Conservation (phyloP, 2,329 filamentous ascomycete species). For the Epichloe festucae region DNA sequence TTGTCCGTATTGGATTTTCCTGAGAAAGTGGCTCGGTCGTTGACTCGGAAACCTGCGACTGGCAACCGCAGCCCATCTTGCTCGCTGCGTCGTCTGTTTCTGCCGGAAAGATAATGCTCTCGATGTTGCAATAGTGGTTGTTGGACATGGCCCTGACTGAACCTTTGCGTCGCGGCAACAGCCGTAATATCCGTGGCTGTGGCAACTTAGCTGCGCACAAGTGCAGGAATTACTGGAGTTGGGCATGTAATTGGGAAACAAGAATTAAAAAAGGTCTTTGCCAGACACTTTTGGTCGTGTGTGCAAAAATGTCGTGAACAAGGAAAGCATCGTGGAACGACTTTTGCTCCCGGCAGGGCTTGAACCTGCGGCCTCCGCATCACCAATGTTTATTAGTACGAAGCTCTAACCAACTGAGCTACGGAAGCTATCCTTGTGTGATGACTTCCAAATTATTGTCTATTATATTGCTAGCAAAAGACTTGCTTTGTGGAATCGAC, state of each 20-base stretch:
- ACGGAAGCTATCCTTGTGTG: constrained; percentile 6
- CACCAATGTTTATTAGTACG: constrained; percentile 12
- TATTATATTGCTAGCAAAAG: rapidly evolving
- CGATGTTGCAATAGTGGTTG: too few species aligned
- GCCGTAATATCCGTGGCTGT: too few species aligned
- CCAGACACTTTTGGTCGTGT: not conserved
- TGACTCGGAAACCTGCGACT: too few species aligned
- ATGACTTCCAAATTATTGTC: rapidly evolving
- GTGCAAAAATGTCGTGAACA: not conserved
- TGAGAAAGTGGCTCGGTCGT: not conserved
- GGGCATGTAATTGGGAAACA: not conserved
- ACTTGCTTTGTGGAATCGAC: too few species aligned
- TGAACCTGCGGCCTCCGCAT: constrained; percentile 12
- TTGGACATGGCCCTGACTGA: too few species aligned
- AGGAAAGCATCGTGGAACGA: constrained; percentile 8
- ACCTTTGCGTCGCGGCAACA: too few species aligned
- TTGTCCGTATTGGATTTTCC: not conserved
- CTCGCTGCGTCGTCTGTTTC: too few species aligned
- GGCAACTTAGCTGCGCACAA: too few species aligned
- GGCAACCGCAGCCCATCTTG: too few species aligned
- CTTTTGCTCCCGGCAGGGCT: constrained; percentile 11
- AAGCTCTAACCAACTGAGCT: constrained; percentile 14
- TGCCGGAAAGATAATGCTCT: too few species aligned
- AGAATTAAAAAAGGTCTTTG: not conserved
- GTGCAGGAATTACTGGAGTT: too few species aligned